Evolutionary conservation across 2,329 filamentous ascomycete species (phyloP).

Genomic region (Sporothrix inflata): DNA sequence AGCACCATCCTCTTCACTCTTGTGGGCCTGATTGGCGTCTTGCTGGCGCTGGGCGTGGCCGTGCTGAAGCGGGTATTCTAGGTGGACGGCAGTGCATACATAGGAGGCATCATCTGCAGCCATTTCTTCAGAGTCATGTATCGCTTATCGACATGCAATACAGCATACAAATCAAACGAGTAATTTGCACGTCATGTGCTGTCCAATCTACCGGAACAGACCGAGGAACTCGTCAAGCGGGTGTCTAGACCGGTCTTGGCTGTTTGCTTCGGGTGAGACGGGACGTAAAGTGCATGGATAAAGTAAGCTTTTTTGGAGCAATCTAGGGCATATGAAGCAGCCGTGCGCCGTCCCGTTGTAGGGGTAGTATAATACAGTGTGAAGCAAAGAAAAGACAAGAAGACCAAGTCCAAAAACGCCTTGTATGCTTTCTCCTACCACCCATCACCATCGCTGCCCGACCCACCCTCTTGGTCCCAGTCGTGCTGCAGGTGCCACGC

Average conservation of each 20-base stretch:
- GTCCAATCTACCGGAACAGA: not conserved
- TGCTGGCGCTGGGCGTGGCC: slow-evolving; percentile 1
- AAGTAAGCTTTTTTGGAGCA: not conserved
- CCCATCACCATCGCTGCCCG: slow-evolving; percentile 7
- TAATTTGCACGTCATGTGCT: not conserved
- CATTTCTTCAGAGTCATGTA: not conserved
- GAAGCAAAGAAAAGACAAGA: not conserved
- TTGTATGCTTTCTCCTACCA: not conserved
- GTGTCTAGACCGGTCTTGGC: not conserved
- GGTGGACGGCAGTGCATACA: not conserved
- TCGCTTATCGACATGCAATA: not conserved
- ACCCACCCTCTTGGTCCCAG: slow-evolving; percentile 16
- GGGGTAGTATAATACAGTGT: not conserved
- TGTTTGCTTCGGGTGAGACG: not conserved
- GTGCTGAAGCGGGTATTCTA: slow-evolving; percentile 1
- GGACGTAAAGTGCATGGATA: not conserved
- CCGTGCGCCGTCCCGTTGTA: too few species aligned
- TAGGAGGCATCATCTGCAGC: not conserved
- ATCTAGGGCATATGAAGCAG: not conserved
- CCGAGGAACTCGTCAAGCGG: not conserved
- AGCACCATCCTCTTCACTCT: not conserved
- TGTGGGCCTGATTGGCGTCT: not conserved
- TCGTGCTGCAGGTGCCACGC: slow-evolving; percentile 24
- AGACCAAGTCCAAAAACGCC: not conserved
- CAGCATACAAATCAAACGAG: too few species aligned